Conservation (phyloP, 2,329 filamentous ascomycete species). For the Ceratocystis colombiana region DNA sequence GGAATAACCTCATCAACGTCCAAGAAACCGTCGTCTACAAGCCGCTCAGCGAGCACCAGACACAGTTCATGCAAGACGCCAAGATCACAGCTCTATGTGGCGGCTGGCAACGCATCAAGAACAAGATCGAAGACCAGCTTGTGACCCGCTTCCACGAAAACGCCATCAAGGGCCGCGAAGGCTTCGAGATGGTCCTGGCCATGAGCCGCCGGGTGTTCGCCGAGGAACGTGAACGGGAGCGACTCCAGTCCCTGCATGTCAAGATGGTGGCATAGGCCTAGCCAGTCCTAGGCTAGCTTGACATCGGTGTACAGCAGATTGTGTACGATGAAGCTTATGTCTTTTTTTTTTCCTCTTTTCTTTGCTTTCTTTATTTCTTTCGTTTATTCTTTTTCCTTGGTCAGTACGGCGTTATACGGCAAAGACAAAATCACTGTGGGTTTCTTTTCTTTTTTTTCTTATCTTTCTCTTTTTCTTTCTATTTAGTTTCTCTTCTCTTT, state of each 20-base stretch:
- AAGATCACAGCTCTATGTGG: constrained; percentile 90
- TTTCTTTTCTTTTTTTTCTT: constrained; percentile 17
- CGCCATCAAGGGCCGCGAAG: constrained; percentile 77
- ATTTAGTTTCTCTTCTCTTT: not conserved
- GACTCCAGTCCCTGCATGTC: constrained; percentile 10
- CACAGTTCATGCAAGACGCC: constrained; percentile 79
- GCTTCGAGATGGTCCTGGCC: constrained; percentile 87
- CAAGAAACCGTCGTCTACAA: constrained; percentile 87
- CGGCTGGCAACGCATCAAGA: constrained; percentile 95
- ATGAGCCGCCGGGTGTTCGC: constrained; percentile 88
- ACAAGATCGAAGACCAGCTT: constrained; percentile 85
- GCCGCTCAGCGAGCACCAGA: constrained; percentile 50
- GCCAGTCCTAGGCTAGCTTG: not conserved
- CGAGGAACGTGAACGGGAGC: constrained; percentile 65
- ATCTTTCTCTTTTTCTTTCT: not conserved
- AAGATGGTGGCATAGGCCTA: constrained; percentile 11
- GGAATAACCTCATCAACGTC: constrained; percentile 78
- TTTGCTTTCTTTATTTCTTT: constrained; percentile 5
- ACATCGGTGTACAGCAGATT: not conserved
- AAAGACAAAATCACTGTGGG: constrained; percentile 9
- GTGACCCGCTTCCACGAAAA: constrained; percentile 88
- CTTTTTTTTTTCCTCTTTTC: not conserved
- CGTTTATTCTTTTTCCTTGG: constrained; percentile 14
- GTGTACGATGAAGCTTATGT: not conserved
- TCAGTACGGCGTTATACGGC: constrained; percentile 1